Percentiles rank a stretch among this genome's conserved stretches.
These are phyloP conservation scores for Plasmodium berghei DNA, from an alignment of 169 alveolate genomes.

Conservation along the genomic window DNA sequence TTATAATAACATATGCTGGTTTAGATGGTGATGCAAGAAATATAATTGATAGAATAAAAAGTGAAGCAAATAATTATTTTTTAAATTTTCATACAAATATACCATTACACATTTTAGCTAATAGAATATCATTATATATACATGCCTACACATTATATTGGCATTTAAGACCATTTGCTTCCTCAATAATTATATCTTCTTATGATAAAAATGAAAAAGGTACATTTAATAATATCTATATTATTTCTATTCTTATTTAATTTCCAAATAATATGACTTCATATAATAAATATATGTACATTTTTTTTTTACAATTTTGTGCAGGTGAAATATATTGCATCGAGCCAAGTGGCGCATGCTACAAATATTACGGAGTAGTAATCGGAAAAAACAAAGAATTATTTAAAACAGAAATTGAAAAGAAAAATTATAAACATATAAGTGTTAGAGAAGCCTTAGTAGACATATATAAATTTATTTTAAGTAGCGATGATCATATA, in stretches of 20 bases:
- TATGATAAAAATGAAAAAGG: conserved; percentile 86
- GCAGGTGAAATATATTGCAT: conserved; percentile 91
- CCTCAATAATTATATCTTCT: conserved; percentile 90
- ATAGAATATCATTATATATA: conserved; percentile 92
- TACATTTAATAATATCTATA: neutral
- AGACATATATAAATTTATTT: conserved; percentile 46
- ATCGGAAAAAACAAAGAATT: conserved; percentile 95
- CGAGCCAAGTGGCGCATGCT: conserved; percentile 94
- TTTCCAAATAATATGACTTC: neutral
- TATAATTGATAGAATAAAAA: conserved; percentile 91
- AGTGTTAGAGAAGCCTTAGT: conserved; percentile 76
- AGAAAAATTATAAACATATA: conserved; percentile 76
- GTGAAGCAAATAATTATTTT: conserved; percentile 90
- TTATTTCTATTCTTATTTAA: neutral
- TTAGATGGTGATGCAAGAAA: conserved; percentile 95
- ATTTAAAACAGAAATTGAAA: conserved; percentile 95
- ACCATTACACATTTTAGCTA: conserved; percentile 93
- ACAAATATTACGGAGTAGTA: conserved; percentile 94
- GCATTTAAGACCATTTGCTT: conserved; percentile 95
- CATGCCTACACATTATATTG: conserved; percentile 93
- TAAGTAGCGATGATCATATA: conserved; percentile 59
- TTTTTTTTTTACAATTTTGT: neutral
- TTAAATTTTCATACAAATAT: conserved; percentile 91
- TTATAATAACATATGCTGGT: conserved; percentile 93
- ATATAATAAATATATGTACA: neutral